phyloP scores from a whole-genome alignment of 257 asterid genomes.

The Jacaranda copaia region DNA sequence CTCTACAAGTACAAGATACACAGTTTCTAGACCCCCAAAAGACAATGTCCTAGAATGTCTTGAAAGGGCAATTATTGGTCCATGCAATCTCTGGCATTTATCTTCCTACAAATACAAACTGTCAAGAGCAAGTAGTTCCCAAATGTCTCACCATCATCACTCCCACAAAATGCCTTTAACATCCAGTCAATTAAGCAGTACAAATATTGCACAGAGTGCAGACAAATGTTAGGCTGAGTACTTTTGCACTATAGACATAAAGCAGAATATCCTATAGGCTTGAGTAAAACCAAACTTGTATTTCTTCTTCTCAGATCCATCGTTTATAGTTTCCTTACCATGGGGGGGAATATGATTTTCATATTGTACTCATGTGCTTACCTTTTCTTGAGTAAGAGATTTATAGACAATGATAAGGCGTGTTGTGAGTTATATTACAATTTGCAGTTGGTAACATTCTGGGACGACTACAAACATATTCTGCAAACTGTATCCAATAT shows the following conservation, averaged over 20 bases:
- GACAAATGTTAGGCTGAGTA: not conserved
- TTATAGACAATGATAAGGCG: not conserved
- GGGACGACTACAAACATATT: too few species aligned
- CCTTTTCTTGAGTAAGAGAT: not conserved
- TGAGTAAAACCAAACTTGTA: not conserved
- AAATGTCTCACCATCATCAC: not conserved
- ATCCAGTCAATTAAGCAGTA: slow-evolving; percentile 10
- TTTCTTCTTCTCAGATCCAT: slow-evolving; percentile 19
- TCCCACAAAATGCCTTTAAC: not conserved
- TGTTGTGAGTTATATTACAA: slow-evolving; percentile 17
- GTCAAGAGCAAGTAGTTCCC: not conserved
- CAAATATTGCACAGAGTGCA: not conserved
- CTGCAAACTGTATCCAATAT: not conserved
- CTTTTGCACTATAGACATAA: slow-evolving; percentile 10
- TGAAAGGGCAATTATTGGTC: not conserved
- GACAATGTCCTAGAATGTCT: not conserved
- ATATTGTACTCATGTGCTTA: not conserved
- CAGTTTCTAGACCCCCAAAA: not conserved
- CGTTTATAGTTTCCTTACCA: not conserved
- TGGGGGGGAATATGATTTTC: not conserved
- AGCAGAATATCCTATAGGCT: not conserved
- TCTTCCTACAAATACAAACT: not conserved
- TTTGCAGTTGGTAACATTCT: slow-evolving; percentile 6
- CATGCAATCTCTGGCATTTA: slow-evolving; percentile 2
- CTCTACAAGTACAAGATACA: not conserved